Conservation (phyloP, 2,329 filamentous ascomycete species). For the Arthrobotrys musiformis region DNA sequence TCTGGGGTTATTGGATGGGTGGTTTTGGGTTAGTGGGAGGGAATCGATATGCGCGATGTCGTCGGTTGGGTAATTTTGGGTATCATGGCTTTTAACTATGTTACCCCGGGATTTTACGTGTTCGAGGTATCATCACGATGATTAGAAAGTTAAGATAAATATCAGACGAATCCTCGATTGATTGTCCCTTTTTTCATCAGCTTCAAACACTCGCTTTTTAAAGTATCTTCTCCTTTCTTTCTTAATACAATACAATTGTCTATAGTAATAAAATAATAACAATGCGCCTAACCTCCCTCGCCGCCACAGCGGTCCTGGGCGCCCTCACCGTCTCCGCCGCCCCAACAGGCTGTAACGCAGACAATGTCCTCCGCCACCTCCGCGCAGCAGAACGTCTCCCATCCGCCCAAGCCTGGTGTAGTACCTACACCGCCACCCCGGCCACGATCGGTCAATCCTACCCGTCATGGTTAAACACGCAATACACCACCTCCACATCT, state of each 20-base stretch:
- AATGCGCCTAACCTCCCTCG: conserved; percentile 23
- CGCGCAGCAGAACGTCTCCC: neutral
- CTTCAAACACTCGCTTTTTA: neutral
- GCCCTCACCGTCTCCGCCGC: conserved; percentile 23
- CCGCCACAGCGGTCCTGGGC: conserved; percentile 16
- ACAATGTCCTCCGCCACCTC: conserved; percentile 32
- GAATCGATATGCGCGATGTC: conserved; percentile 2
- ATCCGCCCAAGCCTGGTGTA: conserved; percentile 8
- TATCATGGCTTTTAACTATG: neutral
- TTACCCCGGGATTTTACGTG: neutral
- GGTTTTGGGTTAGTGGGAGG: neutral
- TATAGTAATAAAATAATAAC: neutral
- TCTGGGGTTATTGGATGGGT: neutral
- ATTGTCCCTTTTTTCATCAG: neutral
- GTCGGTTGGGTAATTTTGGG: neutral
- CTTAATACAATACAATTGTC: neutral
- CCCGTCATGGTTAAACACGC: conserved; percentile 15
- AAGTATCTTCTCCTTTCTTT: neutral
- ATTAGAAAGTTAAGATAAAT: neutral
- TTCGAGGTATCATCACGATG: neutral
- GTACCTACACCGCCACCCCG: conserved; percentile 23
- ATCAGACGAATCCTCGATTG: neutral
- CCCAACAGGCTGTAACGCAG: conserved; percentile 4
- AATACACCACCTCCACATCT: conserved; percentile 18
- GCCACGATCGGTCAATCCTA: conserved; percentile 23